Percentiles rank a stretch among this genome's conserved stretches.
Evolutionary conservation across 495 filamentous ascomycete genomes (phyloP).

Genomic region (Echria macrotheca): DNA sequence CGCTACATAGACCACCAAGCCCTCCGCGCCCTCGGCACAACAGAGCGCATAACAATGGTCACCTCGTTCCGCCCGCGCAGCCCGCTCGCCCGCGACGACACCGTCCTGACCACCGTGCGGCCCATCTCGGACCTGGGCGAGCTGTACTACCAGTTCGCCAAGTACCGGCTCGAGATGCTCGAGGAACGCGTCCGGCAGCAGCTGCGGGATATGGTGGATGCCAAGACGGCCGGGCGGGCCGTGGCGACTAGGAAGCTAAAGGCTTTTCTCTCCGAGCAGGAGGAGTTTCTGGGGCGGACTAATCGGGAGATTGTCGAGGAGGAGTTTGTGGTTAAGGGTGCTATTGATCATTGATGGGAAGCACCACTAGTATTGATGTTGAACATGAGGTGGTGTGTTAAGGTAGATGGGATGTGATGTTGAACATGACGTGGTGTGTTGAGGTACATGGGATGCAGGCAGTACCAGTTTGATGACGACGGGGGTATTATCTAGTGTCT

Average conservation of each 20-base stretch:
- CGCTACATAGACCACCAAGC: constrained; percentile 70
- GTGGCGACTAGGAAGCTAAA: constrained; percentile 42
- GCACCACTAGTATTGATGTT: constrained; percentile 9
- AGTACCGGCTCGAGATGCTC: constrained; percentile 67
- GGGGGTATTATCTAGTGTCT: too few relatives aligned
- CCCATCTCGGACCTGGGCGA: constrained; percentile 60
- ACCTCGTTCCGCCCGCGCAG: constrained; percentile 63
- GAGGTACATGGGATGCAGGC: too few relatives aligned
- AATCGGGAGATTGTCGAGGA: constrained; percentile 54
- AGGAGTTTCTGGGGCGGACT: constrained; percentile 51
- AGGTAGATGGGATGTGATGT: too few relatives aligned
- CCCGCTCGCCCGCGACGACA: constrained; percentile 57
- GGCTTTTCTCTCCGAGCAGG: constrained; percentile 45
- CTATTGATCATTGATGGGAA: too few relatives aligned
- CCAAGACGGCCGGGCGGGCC: constrained; percentile 34
- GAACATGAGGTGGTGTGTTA: background rate
- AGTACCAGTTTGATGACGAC: too few relatives aligned
- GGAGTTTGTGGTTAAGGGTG: constrained; percentile 44
- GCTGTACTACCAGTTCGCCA: constrained; percentile 64
- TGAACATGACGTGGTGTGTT: too few relatives aligned
- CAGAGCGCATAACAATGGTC: constrained; percentile 67
- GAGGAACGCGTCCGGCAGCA: constrained; percentile 52
- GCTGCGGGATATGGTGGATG: constrained; percentile 40
- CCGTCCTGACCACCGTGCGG: constrained; percentile 60
- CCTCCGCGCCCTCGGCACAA: constrained; percentile 55